Conservation (phyloP, 2,329 filamentous ascomycete species). For the Daldinia sp. region DNA sequence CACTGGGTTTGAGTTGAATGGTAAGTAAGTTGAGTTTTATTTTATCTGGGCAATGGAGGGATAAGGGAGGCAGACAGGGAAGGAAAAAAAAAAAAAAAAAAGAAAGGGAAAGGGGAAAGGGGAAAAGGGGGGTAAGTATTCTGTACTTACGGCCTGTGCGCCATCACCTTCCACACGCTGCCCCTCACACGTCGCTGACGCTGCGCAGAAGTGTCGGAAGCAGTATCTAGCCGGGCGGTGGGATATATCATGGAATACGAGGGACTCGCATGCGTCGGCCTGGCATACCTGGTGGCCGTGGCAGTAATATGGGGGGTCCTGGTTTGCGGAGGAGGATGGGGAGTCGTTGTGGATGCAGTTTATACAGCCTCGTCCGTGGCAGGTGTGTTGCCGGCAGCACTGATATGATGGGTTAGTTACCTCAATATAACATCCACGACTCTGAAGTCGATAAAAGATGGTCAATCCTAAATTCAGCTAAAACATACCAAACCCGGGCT, state of each 20-base stretch:
- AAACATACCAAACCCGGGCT: slow-evolving; percentile 25
- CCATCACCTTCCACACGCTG: slow-evolving; percentile 31
- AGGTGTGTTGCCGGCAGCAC: slow-evolving; percentile 43
- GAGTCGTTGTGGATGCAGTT: slow-evolving; percentile 31
- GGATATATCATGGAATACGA: slow-evolving; percentile 53
- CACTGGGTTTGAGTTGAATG: slow-evolving; percentile 10
- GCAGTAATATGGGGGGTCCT: slow-evolving; percentile 30
- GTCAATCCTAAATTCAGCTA: no score
- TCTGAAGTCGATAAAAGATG: no score
- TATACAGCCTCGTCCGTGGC: slow-evolving; percentile 31
- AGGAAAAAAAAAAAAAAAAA: no score
- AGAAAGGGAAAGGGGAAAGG: background rate
- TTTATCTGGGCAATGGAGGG: no score
- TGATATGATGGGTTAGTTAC: background rate
- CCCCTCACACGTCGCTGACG: slow-evolving; percentile 29
- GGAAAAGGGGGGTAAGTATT: no score
- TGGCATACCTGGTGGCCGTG: slow-evolving; percentile 41
- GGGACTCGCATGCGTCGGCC: slow-evolving; percentile 30
- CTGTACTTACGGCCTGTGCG: slow-evolving; percentile 15
- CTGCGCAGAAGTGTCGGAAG: slow-evolving; percentile 43
- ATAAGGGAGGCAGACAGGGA: no score
- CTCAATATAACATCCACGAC: no score
- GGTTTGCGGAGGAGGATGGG: slow-evolving; percentile 1
- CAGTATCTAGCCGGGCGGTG: slow-evolving; percentile 42
- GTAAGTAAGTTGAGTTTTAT: background rate